A percentile compares a stretch with the other conserved stretches of the same genome.
Evolutionary conservation across 768 basidiomycete species (phyloP).

Genomic region (Rickenella mellea): DNA sequence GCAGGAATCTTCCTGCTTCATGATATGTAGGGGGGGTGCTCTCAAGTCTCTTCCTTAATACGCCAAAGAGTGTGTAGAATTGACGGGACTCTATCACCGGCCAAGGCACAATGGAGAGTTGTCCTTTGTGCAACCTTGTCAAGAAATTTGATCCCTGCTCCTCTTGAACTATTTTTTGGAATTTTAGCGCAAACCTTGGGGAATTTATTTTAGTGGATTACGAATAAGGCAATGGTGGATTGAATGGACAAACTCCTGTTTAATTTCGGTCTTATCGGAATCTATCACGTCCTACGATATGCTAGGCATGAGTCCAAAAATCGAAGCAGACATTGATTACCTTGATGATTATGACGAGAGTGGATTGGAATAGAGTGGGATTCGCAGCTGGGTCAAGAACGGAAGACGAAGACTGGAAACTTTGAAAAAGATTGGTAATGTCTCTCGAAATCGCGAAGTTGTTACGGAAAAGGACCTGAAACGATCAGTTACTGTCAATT

Average conservation of each 20-base stretch:
- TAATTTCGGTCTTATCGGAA: slow-evolving; percentile 48
- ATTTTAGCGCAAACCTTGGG: slow-evolving; percentile 43
- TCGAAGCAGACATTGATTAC: slow-evolving; percentile 13
- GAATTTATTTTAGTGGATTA: neutral
- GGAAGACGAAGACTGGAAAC: slow-evolving; percentile 49
- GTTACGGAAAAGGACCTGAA: slow-evolving; percentile 53
- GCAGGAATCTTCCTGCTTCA: slow-evolving; percentile 44
- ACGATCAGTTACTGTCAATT: neutral
- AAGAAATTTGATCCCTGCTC: slow-evolving; percentile 59
- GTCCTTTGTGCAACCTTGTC: slow-evolving; percentile 45
- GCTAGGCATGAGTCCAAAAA: neutral
- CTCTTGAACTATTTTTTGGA: slow-evolving; percentile 51
- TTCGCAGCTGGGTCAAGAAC: slow-evolving; percentile 51
- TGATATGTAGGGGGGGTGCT: slow-evolving; percentile 38
- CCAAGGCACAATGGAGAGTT: slow-evolving; percentile 53
- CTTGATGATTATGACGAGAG: slow-evolving; percentile 55
- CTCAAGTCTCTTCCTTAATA: slow-evolving; percentile 37
- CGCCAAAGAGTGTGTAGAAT: slow-evolving; percentile 47
- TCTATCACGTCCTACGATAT: slow-evolving; percentile 50
- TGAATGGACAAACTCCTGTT: slow-evolving; percentile 35
- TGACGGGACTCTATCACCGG: slow-evolving; percentile 54
- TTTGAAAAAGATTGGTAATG: slow-evolving; percentile 51
- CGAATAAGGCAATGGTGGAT: neutral
- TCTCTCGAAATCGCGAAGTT: slow-evolving; percentile 56
- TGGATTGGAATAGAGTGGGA: slow-evolving; percentile 49